These are phyloP conservation scores for Heterobasidion occidentale DNA, from an alignment of 1,284 basidiomycete species.

Conservation along the genomic window DNA sequence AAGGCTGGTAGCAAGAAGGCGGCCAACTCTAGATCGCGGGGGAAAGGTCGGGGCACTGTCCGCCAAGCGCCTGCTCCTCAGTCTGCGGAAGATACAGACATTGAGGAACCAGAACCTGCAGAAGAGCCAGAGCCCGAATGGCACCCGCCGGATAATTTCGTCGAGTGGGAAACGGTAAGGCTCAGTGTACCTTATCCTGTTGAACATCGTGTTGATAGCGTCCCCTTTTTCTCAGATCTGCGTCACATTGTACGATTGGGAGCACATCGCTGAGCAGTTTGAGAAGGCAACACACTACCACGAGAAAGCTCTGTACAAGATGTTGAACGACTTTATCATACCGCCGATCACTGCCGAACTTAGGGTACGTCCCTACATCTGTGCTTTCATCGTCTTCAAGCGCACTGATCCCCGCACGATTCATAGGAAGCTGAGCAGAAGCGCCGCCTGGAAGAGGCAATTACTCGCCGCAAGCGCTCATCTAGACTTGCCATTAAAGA, in stretches of 20 bases:
- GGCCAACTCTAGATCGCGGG: conserved; percentile 1
- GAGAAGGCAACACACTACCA: conserved; percentile 69
- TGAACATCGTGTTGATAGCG: background rate
- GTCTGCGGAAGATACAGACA: conserved; percentile 9
- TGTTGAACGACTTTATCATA: conserved; percentile 56
- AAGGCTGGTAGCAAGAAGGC: conserved; percentile 1
- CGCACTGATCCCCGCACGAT: conserved; percentile 1
- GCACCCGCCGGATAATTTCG: conserved; percentile 40
- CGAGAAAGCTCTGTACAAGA: conserved; percentile 71
- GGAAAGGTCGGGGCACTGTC: conserved; percentile 2
- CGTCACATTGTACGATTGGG: conserved; percentile 76
- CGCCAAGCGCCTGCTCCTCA: background rate
- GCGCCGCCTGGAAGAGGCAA: conserved; percentile 55
- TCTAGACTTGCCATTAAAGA: conserved; percentile 76
- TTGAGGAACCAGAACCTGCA: conserved; percentile 16
- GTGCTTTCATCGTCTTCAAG: background rate
- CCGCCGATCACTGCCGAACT: conserved; percentile 61
- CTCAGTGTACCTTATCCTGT: background rate
- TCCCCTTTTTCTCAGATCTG: conserved; percentile 50
- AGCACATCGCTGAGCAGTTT: conserved; percentile 64
- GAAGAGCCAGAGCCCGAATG: conserved; percentile 14
- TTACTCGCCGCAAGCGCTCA: conserved; percentile 76
- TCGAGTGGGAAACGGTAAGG: conserved; percentile 82
- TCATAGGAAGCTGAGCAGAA: conserved; percentile 56
- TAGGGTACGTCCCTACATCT: conserved; percentile 32